A percentile compares a stretch with the other conserved stretches of the same genome.
Evolutionary conservation across 352 stramenopile genomes (phyloP).

Genomic region (Thalassiosira mediterranea): DNA sequence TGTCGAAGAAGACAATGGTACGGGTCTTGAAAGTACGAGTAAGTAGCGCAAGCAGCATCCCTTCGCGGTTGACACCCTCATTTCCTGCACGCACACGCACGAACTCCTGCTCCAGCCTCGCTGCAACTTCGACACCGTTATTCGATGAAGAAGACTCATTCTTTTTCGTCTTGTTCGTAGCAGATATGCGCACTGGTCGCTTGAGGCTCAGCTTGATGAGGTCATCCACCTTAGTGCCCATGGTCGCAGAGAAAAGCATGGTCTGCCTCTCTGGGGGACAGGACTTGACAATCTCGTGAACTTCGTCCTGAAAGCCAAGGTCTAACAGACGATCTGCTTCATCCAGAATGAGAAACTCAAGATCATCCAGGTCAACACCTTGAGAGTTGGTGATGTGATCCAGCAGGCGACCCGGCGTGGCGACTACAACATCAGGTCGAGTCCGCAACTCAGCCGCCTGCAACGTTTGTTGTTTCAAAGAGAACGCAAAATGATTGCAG

Average conservation of each 20-base stretch:
- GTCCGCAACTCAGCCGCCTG: conserved; percentile 96
- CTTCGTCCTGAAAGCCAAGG: conserved; percentile 97
- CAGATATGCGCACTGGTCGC: conserved; percentile 92
- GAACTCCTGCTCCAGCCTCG: conserved; percentile 98
- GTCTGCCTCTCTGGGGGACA: conserved; percentile 96
- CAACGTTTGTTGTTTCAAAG: conserved; percentile 14
- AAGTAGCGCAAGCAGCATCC: conserved; percentile 93
- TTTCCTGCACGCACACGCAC: conserved; percentile 90
- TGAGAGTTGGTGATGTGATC: conserved; percentile 97
- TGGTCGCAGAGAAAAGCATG: conserved; percentile 98
- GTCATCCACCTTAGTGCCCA: conserved; percentile 97
- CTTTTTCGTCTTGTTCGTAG: conserved; percentile 84
- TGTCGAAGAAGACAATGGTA: conserved; percentile 99
- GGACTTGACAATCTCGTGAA: conserved; percentile 94
- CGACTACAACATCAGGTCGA: conserved; percentile 96
- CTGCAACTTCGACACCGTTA: conserved; percentile 89
- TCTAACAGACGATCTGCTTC: conserved; percentile 96
- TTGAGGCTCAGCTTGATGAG: conserved; percentile 97
- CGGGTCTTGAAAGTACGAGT: conserved; percentile 92
- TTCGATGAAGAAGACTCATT: conserved; percentile 20
- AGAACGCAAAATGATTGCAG: background rate
- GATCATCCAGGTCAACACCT: conserved; percentile 95
- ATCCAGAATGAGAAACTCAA: conserved; percentile 96
- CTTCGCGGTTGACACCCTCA: conserved; percentile 90
- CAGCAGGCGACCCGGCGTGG: conserved; percentile 97